Evolutionary conservation across 192 early-diverging fungal genomes (phyloP), one percentile per base, ranked within the genome.

Genomic region (Phycomyces blakesleeanus): DNA sequence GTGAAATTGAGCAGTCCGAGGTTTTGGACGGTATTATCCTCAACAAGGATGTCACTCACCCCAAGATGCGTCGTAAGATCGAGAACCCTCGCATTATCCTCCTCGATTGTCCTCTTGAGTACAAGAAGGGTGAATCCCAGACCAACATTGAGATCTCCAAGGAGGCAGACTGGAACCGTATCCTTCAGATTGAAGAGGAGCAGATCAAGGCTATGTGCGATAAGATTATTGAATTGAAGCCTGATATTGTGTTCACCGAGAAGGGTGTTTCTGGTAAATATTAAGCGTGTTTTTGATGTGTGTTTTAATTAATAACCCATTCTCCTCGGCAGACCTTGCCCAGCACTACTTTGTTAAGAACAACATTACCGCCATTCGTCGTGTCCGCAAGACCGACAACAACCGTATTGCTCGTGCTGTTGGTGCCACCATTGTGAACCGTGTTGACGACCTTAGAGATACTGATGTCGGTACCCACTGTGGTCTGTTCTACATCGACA

Each of bases 41-140:
- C 72, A 97, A 96, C 90, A 99, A 99, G 85, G 97, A 99, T 79
- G 94, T 99, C 16, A 97, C 95, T 25, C 97, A 99, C 76, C 92
- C 97, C 64, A 96, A 94, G 78, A 92, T 93, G 92, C 89, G 96
- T 68, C 87, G 97, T 55, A 78, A 79, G 53, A 98, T 99, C 61
- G 91, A 95, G 73, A 98, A 99, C 74, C 97, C 97, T 20, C 88
- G 96, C 55, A 86, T 99, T 60, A 83, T 99, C 14, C 81, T 99
- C 47, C 81, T 99, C 54, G 97, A 99, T 84, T 99, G 97, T 78
- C 96, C 96, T 26, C 84, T 99, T 51, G 97, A 98, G 77, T 99
- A 99, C 90, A 99, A 99, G 81, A 99, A 99, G 87, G 97, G 97
- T 59, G 97, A 98, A 79, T 97, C 94, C 42, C 97, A 99, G 80